Percentiles rank a stretch among this genome's conserved stretches.
These are phyloP conservation scores for Lactarius psammicola DNA, from an alignment of 768 basidiomycete species.

Conservation along the genomic window DNA sequence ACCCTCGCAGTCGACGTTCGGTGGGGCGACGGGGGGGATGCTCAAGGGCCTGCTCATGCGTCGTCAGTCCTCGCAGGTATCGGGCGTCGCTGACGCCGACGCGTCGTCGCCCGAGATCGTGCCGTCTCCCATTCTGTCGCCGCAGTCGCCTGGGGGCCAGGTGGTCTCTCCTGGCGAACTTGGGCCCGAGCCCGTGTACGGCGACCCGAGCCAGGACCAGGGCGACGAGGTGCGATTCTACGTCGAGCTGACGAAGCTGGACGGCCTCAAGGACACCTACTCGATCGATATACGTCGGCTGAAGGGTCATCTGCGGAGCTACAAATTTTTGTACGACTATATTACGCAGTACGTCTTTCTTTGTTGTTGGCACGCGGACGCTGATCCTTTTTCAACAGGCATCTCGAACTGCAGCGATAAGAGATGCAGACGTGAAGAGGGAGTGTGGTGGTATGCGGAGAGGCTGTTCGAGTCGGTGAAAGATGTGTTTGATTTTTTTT, in stretches of 20 bases:
- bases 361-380: conserved; percentile 17
- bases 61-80: conserved; percentile 84
- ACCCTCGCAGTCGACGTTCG: conserved; percentile 71
- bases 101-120: conserved; percentile 30
- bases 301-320: conserved; percentile 90
- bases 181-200: conserved; percentile 66
- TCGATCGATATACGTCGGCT: conserved; percentile 89
- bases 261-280: conserved; percentile 86
- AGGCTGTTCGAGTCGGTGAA: conserved; percentile 1
- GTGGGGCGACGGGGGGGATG: conserved; percentile 66
- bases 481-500: conserved; percentile 9
- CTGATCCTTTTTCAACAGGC: conserved; percentile 3
- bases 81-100: conserved; percentile 34
- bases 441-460: neutral
- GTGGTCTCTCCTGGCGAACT: conserved; percentile 32
- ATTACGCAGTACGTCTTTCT: conserved; percentile 69
- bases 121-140: conserved; percentile 12
- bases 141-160: conserved; percentile 25
- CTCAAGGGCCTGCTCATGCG: conserved; percentile 87
- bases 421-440: neutral
- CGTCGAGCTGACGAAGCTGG: conserved; percentile 88
- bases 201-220: conserved; percentile 73
- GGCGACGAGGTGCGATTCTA: conserved; percentile 97
- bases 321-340: conserved; percentile 88
- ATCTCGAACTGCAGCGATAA: conserved; percentile 18